These are phyloP conservation scores for Quercus glauca DNA, from an alignment of 306 rosid genomes.

Conservation along the genomic window DNA sequence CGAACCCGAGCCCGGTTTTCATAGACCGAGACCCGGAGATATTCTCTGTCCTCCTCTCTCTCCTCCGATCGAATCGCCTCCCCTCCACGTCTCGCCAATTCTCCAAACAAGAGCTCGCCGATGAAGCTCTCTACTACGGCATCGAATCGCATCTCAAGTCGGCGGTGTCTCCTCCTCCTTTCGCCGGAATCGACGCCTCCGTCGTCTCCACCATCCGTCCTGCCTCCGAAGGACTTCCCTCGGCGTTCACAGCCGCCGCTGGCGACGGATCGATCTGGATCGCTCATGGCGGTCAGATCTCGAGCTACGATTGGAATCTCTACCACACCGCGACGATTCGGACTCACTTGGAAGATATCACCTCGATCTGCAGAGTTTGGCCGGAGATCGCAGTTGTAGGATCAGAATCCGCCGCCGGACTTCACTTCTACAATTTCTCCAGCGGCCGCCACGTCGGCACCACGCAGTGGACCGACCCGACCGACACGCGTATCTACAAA, in stretches of 20 bases:
- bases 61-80: slow-evolving; percentile 69
- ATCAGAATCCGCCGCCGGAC: slow-evolving; percentile 51
- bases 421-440: slow-evolving; percentile 78
- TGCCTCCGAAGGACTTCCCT: slow-evolving; percentile 66
- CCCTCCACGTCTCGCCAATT: slow-evolving; percentile 66
- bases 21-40: slow-evolving; percentile 93
- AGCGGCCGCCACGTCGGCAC: slow-evolving; percentile 61
- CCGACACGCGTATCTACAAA: slow-evolving; percentile 78
- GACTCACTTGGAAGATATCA: slow-evolving; percentile 68
- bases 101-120: slow-evolving; percentile 75
- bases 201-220: slow-evolving; percentile 50
- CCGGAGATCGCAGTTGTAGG: slow-evolving; percentile 76
- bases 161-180: slow-evolving; percentile 57
- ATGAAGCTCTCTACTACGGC: slow-evolving; percentile 83
- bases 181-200: slow-evolving; percentile 75
- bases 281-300: slow-evolving; percentile 83
- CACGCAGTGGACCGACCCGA: slow-evolving; percentile 64
- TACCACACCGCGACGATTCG: slow-evolving; percentile 55
- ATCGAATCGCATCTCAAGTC: slow-evolving; percentile 60
- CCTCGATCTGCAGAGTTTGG: slow-evolving; percentile 67
- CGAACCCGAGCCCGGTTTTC: slow-evolving; percentile 53
- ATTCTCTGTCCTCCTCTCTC: slow-evolving; percentile 75
- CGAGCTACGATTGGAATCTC: slow-evolving; percentile 70
- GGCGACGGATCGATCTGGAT: slow-evolving; percentile 80
- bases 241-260: slow-evolving; percentile 48